Evolutionary conservation across 257 asterid species (phyloP).

Genomic region (Solanum ossicruentum): DNA sequence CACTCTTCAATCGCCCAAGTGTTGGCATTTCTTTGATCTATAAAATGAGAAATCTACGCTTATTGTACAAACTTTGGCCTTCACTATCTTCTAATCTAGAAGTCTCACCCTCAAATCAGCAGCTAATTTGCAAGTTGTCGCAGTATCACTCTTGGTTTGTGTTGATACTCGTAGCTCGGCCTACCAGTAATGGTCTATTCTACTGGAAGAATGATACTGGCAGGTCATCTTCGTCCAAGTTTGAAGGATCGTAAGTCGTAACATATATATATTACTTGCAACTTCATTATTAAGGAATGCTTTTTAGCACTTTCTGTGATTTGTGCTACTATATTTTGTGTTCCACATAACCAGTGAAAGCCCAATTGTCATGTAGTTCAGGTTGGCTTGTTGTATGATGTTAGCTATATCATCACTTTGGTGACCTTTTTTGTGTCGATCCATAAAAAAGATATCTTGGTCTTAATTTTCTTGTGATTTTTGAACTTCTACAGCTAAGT

Average conservation of each 20-base stretch:
- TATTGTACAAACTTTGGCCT: background rate
- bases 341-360: background rate
- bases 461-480: background rate
- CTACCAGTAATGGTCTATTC: background rate
- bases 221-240: background rate
- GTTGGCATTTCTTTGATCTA: background rate
- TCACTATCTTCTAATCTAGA: background rate
- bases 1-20: background rate
- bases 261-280: background rate
- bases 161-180: background rate
- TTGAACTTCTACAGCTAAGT: conserved; percentile 42
- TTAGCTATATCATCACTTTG: background rate
- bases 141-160: background rate
- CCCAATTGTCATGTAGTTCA: background rate
- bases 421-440: background rate
- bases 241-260: background rate
- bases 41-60: background rate
- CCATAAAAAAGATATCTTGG: background rate
- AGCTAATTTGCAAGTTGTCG: background rate
- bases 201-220: background rate
- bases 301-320: too few relatives aligned
- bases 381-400: background rate
- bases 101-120: background rate
- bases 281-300: background rate
- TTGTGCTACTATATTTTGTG: background rate